Conservation (phyloP, 441 rosid species). For the Erysimum cheiri region DNA sequence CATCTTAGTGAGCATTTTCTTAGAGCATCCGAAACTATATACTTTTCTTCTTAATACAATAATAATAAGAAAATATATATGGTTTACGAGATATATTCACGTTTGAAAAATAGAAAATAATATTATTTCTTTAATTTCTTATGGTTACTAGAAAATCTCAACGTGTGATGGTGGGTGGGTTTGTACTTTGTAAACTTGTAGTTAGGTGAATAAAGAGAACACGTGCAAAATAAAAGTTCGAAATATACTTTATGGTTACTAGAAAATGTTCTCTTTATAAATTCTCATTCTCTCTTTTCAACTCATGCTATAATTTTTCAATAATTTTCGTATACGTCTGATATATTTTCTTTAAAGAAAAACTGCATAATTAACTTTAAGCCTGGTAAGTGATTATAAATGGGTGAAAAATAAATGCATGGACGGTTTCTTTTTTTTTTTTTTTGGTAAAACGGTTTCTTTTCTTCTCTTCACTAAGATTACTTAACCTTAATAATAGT, state of each 20-base stretch:
- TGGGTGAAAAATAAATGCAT: slow-evolving; percentile 14
- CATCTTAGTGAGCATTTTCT: slow-evolving; percentile 22
- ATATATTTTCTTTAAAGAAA: not conserved
- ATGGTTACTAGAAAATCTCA: not conserved
- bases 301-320: not conserved
- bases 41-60: not conserved
- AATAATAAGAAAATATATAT: no score
- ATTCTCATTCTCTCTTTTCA: not conserved
- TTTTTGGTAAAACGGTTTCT: no score
- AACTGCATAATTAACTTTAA: not conserved
- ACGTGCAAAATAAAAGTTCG: slow-evolving; percentile 21
- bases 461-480: no score
- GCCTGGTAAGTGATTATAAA: not conserved
- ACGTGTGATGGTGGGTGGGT: slow-evolving; percentile 29
- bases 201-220: slow-evolving; percentile 35
- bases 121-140: not conserved
- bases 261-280: not conserved
- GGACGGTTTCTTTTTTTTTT: slow-evolving; percentile 20
- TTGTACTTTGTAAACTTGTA: slow-evolving; percentile 27
- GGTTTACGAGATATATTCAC: not conserved
- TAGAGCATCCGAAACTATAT: not conserved
- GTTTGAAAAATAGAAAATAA: not conserved
- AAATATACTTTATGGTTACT: no score
- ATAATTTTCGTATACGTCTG: not conserved
- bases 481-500: not conserved